These are phyloP conservation scores for Verticillium tricorpus DNA, from an alignment of 2,329 filamentous ascomycete genomes.

Conservation along the genomic window DNA sequence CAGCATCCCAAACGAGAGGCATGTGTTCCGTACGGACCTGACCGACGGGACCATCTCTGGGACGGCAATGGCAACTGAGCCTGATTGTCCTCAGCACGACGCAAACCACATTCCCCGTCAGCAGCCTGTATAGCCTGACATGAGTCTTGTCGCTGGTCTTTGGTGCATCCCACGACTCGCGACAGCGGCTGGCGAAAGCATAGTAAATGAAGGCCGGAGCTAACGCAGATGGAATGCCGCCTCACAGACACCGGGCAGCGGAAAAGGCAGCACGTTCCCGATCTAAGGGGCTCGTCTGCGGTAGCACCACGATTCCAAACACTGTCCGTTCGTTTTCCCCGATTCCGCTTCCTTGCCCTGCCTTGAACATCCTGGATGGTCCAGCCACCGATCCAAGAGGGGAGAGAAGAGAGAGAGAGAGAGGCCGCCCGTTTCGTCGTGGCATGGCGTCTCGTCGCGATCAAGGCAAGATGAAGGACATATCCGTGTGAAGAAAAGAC, in stretches of 20 bases:
- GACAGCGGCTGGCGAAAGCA: not conserved
- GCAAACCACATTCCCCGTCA: too few relatives aligned
- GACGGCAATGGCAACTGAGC: too few relatives aligned
- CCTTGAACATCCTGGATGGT: not conserved
- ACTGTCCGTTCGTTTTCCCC: not conserved
- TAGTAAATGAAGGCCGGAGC: not conserved
- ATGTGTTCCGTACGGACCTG: not conserved
- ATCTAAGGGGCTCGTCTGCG: not conserved
- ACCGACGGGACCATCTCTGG: too few relatives aligned
- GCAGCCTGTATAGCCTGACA: not conserved
- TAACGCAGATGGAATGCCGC: not conserved
- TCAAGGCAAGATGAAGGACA: not conserved
- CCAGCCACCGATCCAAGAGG: not conserved
- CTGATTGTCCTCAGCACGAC: too few relatives aligned
- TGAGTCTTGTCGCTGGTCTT: not conserved
- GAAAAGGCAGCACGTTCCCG: not conserved
- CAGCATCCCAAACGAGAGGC: not conserved
- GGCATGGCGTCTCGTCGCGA: not conserved
- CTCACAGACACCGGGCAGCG: not conserved
- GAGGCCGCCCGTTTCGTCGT: not conserved
- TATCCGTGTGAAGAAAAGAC: not conserved
- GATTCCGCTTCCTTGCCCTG: not conserved
- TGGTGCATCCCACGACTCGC: not conserved
- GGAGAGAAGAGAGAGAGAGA: not conserved
- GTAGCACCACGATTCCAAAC: not conserved